phyloP scores from a whole-genome alignment of 495 filamentous ascomycete genomes.

The Jackrogersella multiformis region DNA sequence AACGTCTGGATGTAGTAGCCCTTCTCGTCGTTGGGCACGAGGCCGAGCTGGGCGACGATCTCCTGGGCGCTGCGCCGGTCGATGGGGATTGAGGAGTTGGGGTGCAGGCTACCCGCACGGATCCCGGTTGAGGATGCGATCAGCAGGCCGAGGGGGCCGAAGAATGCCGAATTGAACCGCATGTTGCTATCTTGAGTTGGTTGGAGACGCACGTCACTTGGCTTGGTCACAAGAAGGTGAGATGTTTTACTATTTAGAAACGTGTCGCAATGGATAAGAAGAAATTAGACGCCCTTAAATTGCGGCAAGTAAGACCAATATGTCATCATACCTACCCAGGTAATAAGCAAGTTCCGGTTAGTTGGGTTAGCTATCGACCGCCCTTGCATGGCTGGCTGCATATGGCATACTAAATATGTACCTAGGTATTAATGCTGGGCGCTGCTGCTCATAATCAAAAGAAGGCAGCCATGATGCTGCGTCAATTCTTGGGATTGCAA shows the following conservation, averaged over 20 bases:
- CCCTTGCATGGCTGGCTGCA: no score
- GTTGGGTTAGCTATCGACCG: no score
- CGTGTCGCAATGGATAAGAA: neutral
- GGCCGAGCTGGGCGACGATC: slow-evolving; percentile 51
- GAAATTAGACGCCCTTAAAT: neutral
- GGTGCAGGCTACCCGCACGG: neutral
- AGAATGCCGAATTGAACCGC: slow-evolving; percentile 2
- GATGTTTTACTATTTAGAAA: neutral
- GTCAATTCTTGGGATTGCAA: no score
- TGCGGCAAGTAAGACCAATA: neutral
- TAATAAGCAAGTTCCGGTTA: neutral
- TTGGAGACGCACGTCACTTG: no score
- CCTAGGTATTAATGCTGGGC: no score
- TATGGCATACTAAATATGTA: no score
- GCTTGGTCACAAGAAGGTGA: neutral
- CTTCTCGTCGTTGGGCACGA: slow-evolving; percentile 55
- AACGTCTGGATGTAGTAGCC: slow-evolving; percentile 61
- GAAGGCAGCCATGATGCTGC: neutral
- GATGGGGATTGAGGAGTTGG: slow-evolving; percentile 12
- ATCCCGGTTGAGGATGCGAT: slow-evolving; percentile 6
- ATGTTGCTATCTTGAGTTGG: neutral
- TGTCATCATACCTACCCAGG: neutral
- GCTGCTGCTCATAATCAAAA: slow-evolving; percentile 4
- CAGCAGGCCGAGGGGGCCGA: slow-evolving; percentile 12
- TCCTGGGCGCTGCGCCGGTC: slow-evolving; percentile 47